A percentile compares a stretch with the other conserved stretches of the same genome.
Evolutionary conservation across 2,329 filamentous ascomycete species (phyloP).

Genomic region (Calonectria pteridis): DNA sequence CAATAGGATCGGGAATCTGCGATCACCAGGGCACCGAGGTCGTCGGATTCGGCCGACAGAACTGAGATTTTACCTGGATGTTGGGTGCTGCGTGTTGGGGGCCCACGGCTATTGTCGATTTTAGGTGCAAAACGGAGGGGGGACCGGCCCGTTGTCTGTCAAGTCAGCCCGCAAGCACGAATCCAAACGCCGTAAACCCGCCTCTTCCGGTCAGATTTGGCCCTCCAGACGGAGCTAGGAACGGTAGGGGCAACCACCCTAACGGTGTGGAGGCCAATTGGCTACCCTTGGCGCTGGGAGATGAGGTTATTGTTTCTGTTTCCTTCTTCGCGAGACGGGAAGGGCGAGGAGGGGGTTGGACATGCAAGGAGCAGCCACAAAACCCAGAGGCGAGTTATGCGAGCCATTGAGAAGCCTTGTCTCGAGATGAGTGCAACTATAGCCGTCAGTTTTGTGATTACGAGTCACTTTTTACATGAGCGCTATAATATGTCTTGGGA

Average conservation of each 20-base stretch:
- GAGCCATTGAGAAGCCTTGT: constrained; percentile 27
- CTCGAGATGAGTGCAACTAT: constrained; percentile 11
- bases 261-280: constrained; percentile 7
- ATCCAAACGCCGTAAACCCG: constrained; percentile 21
- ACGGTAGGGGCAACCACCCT: neutral
- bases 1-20: constrained; percentile 28
- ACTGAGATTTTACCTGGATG: constrained; percentile 4
- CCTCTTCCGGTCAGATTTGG: neutral
- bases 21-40: constrained; percentile 21
- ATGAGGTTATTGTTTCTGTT: constrained; percentile 10
- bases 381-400: constrained; percentile 28
- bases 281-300: constrained; percentile 9
- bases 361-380: constrained; percentile 38
- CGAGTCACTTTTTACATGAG: constrained; percentile 7
- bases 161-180: neutral
- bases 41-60: constrained; percentile 25
- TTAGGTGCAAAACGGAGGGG: neutral
- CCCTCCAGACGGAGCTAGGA: neutral
- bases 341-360: constrained; percentile 30
- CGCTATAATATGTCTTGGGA: constrained; percentile 5
- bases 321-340: neutral
- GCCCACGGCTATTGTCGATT: neutral
- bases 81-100: neutral
- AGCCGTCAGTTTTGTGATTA: constrained; percentile 19
- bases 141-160: constrained; percentile 18